Conservation (phyloP, 2,329 filamentous ascomycete species). For the Polytolypa hystricis region DNA sequence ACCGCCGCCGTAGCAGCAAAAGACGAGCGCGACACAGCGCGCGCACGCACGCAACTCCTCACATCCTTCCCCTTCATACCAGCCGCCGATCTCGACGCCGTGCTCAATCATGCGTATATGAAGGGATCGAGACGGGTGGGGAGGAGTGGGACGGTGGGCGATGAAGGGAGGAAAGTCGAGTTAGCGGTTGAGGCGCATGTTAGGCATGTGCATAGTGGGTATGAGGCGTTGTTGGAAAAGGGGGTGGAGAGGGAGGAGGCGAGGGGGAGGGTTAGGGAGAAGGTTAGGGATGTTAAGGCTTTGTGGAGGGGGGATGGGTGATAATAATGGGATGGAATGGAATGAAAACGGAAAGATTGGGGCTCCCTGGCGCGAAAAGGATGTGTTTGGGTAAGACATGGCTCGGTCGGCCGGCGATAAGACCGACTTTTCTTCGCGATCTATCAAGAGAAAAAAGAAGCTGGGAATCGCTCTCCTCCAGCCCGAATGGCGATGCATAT, state of each 20-base stretch:
- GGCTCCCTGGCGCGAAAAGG: not conserved
- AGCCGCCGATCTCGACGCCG: slow-evolving; percentile 16
- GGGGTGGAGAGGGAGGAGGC: slow-evolving; percentile 20
- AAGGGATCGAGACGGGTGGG: slow-evolving; percentile 33
- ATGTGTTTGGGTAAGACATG: too few species aligned
- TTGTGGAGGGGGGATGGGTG: slow-evolving; percentile 27
- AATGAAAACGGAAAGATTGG: too few species aligned
- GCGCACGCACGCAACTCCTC: slow-evolving; percentile 18
- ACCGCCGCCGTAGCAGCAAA: slow-evolving; percentile 28
- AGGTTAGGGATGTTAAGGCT: slow-evolving; percentile 19
- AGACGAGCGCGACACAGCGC: slow-evolving; percentile 21
- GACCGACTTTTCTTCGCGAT: too few species aligned
- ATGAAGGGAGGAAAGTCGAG: slow-evolving; percentile 24
- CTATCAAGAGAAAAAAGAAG: too few species aligned
- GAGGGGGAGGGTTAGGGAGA: slow-evolving; percentile 21
- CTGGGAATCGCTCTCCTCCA: too few species aligned
- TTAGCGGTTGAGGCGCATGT: slow-evolving; percentile 36
- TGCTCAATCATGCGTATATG: slow-evolving; percentile 31
- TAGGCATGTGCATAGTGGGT: slow-evolving; percentile 31
- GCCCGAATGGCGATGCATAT: too few species aligned
- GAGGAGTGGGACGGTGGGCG: slow-evolving; percentile 19
- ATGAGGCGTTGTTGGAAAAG: slow-evolving; percentile 24
- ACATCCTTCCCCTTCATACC: slow-evolving; percentile 31
- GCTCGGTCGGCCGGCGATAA: too few species aligned
- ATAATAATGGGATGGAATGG: too few species aligned